Base-by-base conservation (phyloP, 1,284 basidiomycete species). In the Polyporus tsugae region DNA sequence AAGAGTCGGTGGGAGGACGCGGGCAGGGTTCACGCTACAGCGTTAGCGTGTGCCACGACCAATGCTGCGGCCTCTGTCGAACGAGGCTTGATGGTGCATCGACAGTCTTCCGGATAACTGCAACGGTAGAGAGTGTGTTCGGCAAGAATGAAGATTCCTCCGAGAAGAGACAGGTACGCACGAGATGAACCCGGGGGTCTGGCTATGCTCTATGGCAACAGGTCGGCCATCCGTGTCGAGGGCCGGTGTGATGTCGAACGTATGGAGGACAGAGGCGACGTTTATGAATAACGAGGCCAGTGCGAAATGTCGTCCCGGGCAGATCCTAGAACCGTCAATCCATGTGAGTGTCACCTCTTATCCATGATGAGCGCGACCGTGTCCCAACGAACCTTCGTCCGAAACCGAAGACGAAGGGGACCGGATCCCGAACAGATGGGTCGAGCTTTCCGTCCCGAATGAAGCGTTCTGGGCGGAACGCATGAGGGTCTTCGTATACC, bases 51-150 rank as follows among this genome's bases (percentile, higher is more conserved):
- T 25, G 52, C 52, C 6, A 22, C 2, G 11, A 55, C 17, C 25
- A 55, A 7, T 6, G 52, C 25, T 35, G 52, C 52, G 6, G 52
- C 52, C 29, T 35, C 29, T 4, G 62, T 58, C 3, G 62, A 67
- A 35, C 66, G 66, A 4, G 66, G 66, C n/a, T 41, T 64, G 11
- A 67, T 60, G 1, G 58, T 57, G 52, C 62, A 67, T 5, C 66
- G 62, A 25, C 29, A 58, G 29, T 63, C 62, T 29, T 42, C 58
- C 3, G 58, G 57, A 11, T 63, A 55, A 2, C 66, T 67, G 49
- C 11, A 11, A 38, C 25, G 22, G 11, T 6, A 25, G 5, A 55
- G 7, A 2, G 13, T 15, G n/a, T 17, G 9, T 49, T 39, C 10
- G 4, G 4, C 25, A 2, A 39, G 15, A 0, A 2, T 17, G 4